Conservation (phyloP, 2,329 filamentous ascomycete genomes). For the Sporothrix mexicana region DNA sequence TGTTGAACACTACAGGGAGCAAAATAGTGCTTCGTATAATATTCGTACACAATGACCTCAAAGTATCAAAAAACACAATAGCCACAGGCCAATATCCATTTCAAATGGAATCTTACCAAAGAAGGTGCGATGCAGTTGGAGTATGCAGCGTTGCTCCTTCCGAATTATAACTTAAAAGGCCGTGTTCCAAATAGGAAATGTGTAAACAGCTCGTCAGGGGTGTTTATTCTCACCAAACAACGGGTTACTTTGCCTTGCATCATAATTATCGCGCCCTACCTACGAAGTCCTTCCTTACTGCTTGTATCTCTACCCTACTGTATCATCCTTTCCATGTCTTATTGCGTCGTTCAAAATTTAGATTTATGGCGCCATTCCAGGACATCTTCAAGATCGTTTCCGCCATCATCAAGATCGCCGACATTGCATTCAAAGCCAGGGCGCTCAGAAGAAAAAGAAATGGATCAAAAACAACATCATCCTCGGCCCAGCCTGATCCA, state of each 20-base stretch:
- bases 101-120: no score
- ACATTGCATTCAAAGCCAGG: conserved; percentile 13
- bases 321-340: not conserved
- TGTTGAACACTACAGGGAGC: no score
- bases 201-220: conserved; percentile 16
- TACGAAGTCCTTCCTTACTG: not conserved
- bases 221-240: not conserved
- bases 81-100: no score
- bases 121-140: not conserved
- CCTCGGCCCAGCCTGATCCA: not conserved
- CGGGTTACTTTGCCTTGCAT: not conserved
- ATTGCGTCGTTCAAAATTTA: not conserved
- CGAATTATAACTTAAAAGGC: not conserved
- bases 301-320: not conserved
- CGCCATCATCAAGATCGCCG: conserved; percentile 4
- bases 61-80: no score
- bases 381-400: conserved; percentile 9
- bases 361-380: conserved; percentile 12
- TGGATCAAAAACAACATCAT: not conserved
- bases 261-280: not conserved
- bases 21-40: no score
- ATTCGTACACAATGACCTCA: no score
- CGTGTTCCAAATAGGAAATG: not conserved
- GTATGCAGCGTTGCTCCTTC: not conserved
- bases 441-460: not conserved